Conservation (phyloP, 768 basidiomycete genomes). For the Podaxis sp. region DNA sequence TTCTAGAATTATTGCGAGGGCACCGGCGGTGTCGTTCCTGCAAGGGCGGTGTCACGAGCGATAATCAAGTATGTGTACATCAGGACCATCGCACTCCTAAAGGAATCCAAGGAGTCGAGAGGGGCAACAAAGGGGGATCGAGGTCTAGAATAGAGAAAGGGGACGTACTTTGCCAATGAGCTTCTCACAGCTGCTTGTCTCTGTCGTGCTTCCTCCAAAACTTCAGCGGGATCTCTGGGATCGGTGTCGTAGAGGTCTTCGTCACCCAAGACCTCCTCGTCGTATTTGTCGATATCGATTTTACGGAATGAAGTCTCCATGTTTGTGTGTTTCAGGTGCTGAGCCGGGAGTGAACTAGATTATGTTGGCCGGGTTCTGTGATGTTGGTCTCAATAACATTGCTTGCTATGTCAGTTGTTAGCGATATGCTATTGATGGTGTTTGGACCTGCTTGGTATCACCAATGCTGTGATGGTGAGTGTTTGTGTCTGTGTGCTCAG, state of each 20-base stretch:
- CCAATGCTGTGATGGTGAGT: not conserved
- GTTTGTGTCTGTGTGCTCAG: not conserved
- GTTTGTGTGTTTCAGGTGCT: not conserved
- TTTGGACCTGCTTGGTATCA: not conserved
- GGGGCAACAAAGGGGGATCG: not conserved
- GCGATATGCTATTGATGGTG: not conserved
- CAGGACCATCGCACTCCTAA: not conserved
- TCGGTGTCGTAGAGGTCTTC: slow-evolving; percentile 86
- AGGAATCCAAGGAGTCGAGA: not conserved
- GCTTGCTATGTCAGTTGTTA: not conserved
- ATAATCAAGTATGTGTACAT: not conserved
- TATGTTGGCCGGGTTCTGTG: not conserved
- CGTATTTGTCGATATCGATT: slow-evolving; percentile 90
- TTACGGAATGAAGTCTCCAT: slow-evolving; percentile 74
- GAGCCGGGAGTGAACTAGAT: not conserved
- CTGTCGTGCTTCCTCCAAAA: slow-evolving; percentile 72
- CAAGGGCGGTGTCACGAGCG: not conserved
- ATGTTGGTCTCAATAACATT: not conserved
- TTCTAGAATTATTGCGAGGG: slow-evolving; percentile 66
- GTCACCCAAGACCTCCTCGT: slow-evolving; percentile 86
- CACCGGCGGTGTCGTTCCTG: slow-evolving; percentile 76
- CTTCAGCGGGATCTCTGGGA: slow-evolving; percentile 70
- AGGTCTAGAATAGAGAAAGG: not conserved
- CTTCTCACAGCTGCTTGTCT: slow-evolving; percentile 69
- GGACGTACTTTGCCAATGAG: slow-evolving; percentile 65